A percentile compares a stretch with the other conserved stretches of the same genome.
phyloP scores from a whole-genome alignment of 805 yeast genomes.

The Metschnikowia santaceciliae region DNA sequence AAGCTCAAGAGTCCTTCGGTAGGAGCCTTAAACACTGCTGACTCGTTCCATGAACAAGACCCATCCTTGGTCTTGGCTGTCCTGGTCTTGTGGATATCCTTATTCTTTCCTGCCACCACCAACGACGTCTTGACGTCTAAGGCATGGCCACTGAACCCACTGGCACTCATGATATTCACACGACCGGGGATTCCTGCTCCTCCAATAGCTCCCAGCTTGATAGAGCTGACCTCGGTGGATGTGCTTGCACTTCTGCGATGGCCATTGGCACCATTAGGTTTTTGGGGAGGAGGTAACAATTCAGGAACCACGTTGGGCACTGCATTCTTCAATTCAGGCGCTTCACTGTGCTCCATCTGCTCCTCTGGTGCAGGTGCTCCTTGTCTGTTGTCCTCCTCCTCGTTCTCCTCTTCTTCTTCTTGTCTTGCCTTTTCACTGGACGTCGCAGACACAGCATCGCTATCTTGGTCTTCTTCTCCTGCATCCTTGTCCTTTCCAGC shows the following conservation, averaged over 20 bases:
- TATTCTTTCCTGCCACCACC: constrained; percentile 44
- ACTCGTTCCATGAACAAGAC: constrained; percentile 54
- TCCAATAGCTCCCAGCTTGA: constrained; percentile 32
- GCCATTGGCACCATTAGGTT: constrained; percentile 23
- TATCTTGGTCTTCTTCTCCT: background rate
- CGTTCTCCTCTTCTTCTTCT: constrained; percentile 4
- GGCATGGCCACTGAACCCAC: constrained; percentile 30
- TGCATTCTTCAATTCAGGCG: constrained; percentile 19
- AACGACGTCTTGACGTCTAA: constrained; percentile 54
- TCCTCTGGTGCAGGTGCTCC: constrained; percentile 16
- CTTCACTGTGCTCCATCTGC: constrained; percentile 12
- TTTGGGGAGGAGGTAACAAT: constrained; percentile 37
- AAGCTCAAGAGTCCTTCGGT: constrained; percentile 58
- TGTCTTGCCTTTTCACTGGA: constrained; percentile 3
- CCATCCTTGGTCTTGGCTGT: constrained; percentile 48
- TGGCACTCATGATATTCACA: constrained; percentile 47
- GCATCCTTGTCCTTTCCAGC: constrained; percentile 8
- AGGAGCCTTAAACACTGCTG: constrained; percentile 62
- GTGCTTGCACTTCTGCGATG: constrained; percentile 21
- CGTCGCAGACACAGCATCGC: constrained; percentile 1
- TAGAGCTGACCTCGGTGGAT: constrained; percentile 31
- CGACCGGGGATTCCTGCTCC: constrained; percentile 50
- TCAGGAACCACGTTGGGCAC: constrained; percentile 32
- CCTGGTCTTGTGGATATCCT: constrained; percentile 65
- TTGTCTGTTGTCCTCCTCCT: constrained; percentile 8